Evolutionary conservation across 1,139 yeast genomes (phyloP).

Genomic region (Pichia sp.): DNA sequence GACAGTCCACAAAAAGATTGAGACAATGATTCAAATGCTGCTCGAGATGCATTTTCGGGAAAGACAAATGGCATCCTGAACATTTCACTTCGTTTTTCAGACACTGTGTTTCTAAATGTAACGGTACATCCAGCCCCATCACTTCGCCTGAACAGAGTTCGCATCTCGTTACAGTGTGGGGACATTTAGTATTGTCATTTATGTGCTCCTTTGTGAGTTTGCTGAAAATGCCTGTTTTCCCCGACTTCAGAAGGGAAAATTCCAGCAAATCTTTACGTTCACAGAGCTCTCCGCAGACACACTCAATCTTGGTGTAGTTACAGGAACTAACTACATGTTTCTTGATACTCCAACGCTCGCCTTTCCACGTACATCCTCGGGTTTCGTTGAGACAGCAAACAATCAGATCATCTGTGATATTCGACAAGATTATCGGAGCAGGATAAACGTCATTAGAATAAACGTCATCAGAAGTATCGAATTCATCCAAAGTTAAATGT

Average conservation of each 20-base stretch:
- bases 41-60: conserved; percentile 22
- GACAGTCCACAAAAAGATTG: conserved; percentile 27
- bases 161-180: conserved; percentile 34
- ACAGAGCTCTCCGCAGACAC: conserved; percentile 23
- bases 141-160: conserved; percentile 32
- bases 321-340: conserved; percentile 46
- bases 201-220: too few species aligned
- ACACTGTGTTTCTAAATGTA: conserved; percentile 36
- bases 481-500: conserved; percentile 2
- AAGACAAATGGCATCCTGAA: conserved; percentile 25
- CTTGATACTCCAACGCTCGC: conserved; percentile 53
- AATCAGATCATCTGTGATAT: conserved; percentile 52
- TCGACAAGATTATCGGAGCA: conserved; percentile 53
- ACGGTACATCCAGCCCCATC: conserved; percentile 26
- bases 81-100: conserved; percentile 29
- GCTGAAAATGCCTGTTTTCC: not conserved
- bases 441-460: conserved; percentile 37
- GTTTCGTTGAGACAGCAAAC: conserved; percentile 46
- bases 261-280: conserved; percentile 12
- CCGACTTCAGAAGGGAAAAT: not conserved
- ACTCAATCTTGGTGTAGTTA: conserved; percentile 41
- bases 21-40: conserved; percentile 29
- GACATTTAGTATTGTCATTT: conserved; percentile 19
- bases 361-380: conserved; percentile 53
- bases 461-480: not conserved